phyloP scores from a whole-genome alignment of 495 filamentous ascomycete genomes.

The Penicillium chermesinum region DNA sequence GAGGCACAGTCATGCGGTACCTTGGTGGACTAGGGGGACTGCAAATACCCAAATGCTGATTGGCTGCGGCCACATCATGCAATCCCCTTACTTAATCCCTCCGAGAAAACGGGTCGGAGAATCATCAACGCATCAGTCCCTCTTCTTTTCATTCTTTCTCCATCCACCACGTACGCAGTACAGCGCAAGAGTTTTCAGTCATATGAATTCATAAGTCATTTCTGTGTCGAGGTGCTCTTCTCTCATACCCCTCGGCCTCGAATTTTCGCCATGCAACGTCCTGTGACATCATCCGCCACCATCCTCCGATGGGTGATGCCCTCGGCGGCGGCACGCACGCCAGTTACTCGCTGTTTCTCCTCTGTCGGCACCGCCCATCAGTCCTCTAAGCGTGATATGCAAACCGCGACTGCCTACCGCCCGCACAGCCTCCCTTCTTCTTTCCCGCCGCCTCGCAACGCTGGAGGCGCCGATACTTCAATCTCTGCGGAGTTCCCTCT shows the following conservation, averaged over 20 bases:
- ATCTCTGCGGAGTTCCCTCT: slow-evolving; percentile 51
- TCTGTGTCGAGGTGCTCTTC: slow-evolving; percentile 4
- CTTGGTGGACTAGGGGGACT: slow-evolving; percentile 1
- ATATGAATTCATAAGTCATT: too few species aligned
- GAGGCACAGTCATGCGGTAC: neutral
- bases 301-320: slow-evolving; percentile 47
- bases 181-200: slow-evolving; percentile 16
- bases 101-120: slow-evolving; percentile 15
- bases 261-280: slow-evolving; percentile 32
- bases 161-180: slow-evolving; percentile 8
- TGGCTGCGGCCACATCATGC: slow-evolving; percentile 28
- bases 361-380: slow-evolving; percentile 49
- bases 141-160: neutral
- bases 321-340: slow-evolving; percentile 42
- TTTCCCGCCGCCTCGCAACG: slow-evolving; percentile 63
- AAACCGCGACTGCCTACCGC: slow-evolving; percentile 71
- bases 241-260: slow-evolving; percentile 26
- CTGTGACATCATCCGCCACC: slow-evolving; percentile 53
- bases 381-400: slow-evolving; percentile 60
- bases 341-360: slow-evolving; percentile 61
- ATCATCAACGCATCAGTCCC: slow-evolving; percentile 9
- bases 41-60: slow-evolving; percentile 43
- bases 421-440: slow-evolving; percentile 63
- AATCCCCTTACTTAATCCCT: slow-evolving; percentile 21
- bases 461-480: slow-evolving; percentile 58